Conservation (phyloP, 2,329 filamentous ascomycete species). For the Aspergillus costaricaensis region DNA sequence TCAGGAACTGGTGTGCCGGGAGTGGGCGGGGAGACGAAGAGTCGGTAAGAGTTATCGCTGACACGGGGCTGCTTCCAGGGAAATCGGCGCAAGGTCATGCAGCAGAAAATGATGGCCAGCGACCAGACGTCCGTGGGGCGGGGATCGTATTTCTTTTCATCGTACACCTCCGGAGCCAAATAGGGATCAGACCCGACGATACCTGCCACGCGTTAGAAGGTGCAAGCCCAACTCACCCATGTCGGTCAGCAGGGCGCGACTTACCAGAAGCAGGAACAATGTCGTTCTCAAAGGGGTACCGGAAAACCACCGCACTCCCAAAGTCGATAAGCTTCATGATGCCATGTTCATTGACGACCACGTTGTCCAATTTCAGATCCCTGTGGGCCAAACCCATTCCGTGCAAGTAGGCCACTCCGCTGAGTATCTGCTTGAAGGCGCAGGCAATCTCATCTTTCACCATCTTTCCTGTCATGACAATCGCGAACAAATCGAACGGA, state of each 20-base stretch:
- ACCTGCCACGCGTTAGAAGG: conserved; percentile 48
- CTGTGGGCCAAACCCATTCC: conserved; percentile 93
- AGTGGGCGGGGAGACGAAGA: conserved; percentile 84
- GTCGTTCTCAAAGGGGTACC: conserved; percentile 93
- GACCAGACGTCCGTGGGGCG: conserved; percentile 97
- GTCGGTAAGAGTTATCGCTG: conserved; percentile 90
- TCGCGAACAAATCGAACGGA: conserved; percentile 92
- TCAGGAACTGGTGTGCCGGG: conserved; percentile 60
- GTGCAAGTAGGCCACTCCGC: conserved; percentile 90
- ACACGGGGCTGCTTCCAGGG: conserved; percentile 94
- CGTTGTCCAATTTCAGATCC: conserved; percentile 95
- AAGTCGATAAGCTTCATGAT: conserved; percentile 99
- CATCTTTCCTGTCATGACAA: conserved; percentile 99
- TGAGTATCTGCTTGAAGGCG: conserved; percentile 90
- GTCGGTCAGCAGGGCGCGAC: conserved; percentile 33
- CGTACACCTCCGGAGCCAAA: conserved; percentile 93
- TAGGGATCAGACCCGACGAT: conserved; percentile 92
- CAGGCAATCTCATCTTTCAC: conserved; percentile 85
- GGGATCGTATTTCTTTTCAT: conserved; percentile 89
- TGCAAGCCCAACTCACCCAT: not conserved
- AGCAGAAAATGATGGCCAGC: conserved; percentile 96
- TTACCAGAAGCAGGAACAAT: conserved; percentile 78
- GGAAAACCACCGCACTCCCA: conserved; percentile 93
- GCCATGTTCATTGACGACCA: conserved; percentile 91
- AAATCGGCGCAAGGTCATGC: conserved; percentile 93